These are phyloP conservation scores for Picea abies DNA, from an alignment of 83 land plant genomes.

Conservation along the genomic window DNA sequence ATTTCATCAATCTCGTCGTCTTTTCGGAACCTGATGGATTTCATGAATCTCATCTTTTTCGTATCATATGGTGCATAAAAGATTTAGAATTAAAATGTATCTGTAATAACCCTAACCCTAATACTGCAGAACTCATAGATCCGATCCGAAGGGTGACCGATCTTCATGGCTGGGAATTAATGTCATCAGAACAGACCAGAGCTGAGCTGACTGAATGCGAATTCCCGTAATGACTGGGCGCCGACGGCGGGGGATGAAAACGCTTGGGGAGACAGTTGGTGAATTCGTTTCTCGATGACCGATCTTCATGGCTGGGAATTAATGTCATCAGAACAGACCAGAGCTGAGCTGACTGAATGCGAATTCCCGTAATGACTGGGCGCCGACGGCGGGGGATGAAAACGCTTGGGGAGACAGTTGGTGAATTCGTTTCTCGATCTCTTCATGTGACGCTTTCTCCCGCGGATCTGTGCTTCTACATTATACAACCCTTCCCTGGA, in stretches of 20 bases:
- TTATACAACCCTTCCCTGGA: background rate
- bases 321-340: background rate
- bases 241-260: conserved; percentile 7
- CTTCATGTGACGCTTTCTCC: background rate
- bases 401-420: background rate
- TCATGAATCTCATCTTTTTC: too few relatives aligned
- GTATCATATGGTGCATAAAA: too few relatives aligned
- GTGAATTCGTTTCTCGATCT: background rate
- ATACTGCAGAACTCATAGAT: too few relatives aligned
- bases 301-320: background rate
- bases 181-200: background rate
- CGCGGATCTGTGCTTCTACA: background rate
- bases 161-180: background rate
- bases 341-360: background rate
- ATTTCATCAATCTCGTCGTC: too few relatives aligned
- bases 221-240: conserved; percentile 15
- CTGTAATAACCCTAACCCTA: too few relatives aligned
- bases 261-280: background rate
- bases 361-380: conserved; percentile 16
- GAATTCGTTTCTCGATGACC: background rate
- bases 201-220: background rate
- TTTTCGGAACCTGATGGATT: too few relatives aligned
- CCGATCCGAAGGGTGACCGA: too few relatives aligned
- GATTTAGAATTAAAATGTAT: too few relatives aligned
- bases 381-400: conserved; percentile 10